These are phyloP conservation scores for Bullera alba DNA, from an alignment of 768 basidiomycete species.

Conservation along the genomic window DNA sequence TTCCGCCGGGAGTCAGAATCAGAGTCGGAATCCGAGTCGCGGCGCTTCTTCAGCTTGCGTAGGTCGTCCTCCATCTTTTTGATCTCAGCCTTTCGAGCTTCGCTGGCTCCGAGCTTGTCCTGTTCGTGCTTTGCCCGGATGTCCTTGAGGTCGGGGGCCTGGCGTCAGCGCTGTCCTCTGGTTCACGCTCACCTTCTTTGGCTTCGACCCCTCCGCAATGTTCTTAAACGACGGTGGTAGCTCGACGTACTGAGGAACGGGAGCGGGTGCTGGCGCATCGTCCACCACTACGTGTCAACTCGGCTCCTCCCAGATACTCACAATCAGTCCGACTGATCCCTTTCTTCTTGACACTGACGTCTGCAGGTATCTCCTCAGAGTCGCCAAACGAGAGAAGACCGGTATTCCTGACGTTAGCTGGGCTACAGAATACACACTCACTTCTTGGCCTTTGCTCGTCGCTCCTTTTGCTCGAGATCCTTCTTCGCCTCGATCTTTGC, in stretches of 20 bases:
- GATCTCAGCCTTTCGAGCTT: slow-evolving; percentile 51
- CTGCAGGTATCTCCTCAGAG: slow-evolving; percentile 56
- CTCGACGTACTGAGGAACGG: slow-evolving; percentile 14
- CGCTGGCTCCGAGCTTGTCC: slow-evolving; percentile 55
- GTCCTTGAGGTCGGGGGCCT: slow-evolving; percentile 53
- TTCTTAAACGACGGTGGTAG: slow-evolving; percentile 4
- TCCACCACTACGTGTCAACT: slow-evolving; percentile 46
- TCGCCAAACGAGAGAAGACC: slow-evolving; percentile 82
- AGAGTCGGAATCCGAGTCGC: slow-evolving; percentile 54
- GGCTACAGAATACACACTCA: slow-evolving; percentile 46
- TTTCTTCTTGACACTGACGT: slow-evolving; percentile 64
- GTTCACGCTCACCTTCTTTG: slow-evolving; percentile 26
- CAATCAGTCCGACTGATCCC: slow-evolving; percentile 75
- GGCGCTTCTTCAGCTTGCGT: slow-evolving; percentile 62
- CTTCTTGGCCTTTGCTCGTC: slow-evolving; percentile 80
- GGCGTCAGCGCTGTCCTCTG: not conserved
- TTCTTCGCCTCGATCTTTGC: slow-evolving; percentile 50
- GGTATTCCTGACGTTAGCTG: slow-evolving; percentile 59
- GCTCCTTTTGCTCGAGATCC: slow-evolving; percentile 35
- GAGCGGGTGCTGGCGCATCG: slow-evolving; percentile 21
- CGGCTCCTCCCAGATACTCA: slow-evolving; percentile 47
- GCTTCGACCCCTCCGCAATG: slow-evolving; percentile 5
- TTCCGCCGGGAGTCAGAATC: slow-evolving; percentile 48
- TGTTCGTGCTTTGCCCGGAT: slow-evolving; percentile 70
- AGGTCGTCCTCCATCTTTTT: slow-evolving; percentile 73